A percentile compares a stretch with the other conserved stretches of the same genome.
Conservation (phyloP, 371 early-diverging fungal species). For the Mucor velutinosus region DNA sequence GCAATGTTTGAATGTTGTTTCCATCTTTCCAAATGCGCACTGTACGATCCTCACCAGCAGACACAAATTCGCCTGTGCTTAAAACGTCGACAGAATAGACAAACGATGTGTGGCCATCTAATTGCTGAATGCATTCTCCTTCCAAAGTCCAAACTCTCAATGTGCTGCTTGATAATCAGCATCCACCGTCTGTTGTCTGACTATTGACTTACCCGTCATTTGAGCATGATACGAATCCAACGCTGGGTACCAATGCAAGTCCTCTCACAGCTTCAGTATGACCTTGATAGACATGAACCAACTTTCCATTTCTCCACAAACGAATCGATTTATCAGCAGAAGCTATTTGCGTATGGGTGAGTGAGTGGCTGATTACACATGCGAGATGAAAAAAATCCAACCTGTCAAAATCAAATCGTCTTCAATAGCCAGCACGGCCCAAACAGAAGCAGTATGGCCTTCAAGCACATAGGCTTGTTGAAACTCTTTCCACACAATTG, state of each 20-base stretch:
- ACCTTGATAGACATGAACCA: slow-evolving; percentile 73
- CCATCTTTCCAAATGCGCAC: slow-evolving; percentile 86
- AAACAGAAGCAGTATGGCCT: slow-evolving; percentile 90
- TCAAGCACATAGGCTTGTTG: slow-evolving; percentile 65
- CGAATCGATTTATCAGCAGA: slow-evolving; percentile 95
- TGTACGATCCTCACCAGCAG: slow-evolving; percentile 93
- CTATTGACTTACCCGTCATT: slow-evolving; percentile 76
- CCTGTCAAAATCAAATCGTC: slow-evolving; percentile 81
- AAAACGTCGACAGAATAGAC: slow-evolving; percentile 81
- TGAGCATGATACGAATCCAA: slow-evolving; percentile 83
- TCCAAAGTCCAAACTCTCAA: slow-evolving; percentile 81
- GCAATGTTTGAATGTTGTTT: slow-evolving; percentile 77
- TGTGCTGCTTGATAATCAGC: slow-evolving; percentile 43
- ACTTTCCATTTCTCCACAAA: slow-evolving; percentile 79
- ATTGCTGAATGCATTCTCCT: slow-evolving; percentile 76
- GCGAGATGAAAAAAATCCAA: slow-evolving; percentile 26
- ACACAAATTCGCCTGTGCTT: slow-evolving; percentile 80
- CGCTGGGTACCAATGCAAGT: slow-evolving; percentile 63
- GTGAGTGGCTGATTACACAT: neutral
- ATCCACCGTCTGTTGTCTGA: neutral
- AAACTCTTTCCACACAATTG: slow-evolving; percentile 83
- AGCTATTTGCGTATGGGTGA: slow-evolving; percentile 38
- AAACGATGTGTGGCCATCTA: slow-evolving; percentile 92
- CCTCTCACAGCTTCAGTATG: slow-evolving; percentile 93
- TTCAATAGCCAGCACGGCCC: slow-evolving; percentile 76